Percentiles rank a stretch among this genome's conserved stretches.
Evolutionary conservation across 2,329 filamentous ascomycete species (phyloP).

Genomic region (Huntiella savannae): DNA sequence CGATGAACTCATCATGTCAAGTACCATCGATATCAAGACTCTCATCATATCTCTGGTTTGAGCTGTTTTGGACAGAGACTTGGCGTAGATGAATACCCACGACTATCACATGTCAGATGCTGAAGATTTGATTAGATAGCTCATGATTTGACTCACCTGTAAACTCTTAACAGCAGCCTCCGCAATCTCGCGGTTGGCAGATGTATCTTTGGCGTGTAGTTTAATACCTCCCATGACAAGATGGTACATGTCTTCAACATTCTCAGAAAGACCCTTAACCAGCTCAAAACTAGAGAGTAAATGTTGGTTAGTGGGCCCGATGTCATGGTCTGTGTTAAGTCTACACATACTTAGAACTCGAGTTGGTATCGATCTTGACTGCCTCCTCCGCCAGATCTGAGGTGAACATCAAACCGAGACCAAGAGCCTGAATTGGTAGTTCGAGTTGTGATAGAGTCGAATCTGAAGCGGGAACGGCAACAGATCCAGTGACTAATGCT

Average conservation of each 20-base stretch:
- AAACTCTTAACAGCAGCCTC: slow-evolving; percentile 41
- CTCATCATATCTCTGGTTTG: slow-evolving; percentile 17
- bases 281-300: slow-evolving; percentile 19
- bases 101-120: not conserved
- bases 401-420: slow-evolving; percentile 9
- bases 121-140: not conserved
- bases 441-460: too few species aligned
- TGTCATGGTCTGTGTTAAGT: not conserved
- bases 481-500: slow-evolving; percentile 20
- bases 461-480: not conserved
- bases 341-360: slow-evolving; percentile 31
- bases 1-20: slow-evolving; percentile 29
- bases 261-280: slow-evolving; percentile 23
- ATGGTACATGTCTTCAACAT: slow-evolving; percentile 21
- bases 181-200: slow-evolving; percentile 20
- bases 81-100: slow-evolving; percentile 14
- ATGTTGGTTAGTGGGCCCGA: slow-evolving; percentile 16
- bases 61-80: slow-evolving; percentile 2
- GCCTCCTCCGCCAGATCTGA: slow-evolving; percentile 41
- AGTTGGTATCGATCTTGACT: slow-evolving; percentile 45
- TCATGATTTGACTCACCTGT: slow-evolving; percentile 28
- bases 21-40: slow-evolving; percentile 37
- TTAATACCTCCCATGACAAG: slow-evolving; percentile 24
- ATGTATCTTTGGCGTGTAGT: slow-evolving; percentile 11
- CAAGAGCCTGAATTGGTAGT: not conserved